Evolutionary conservation across 1,139 yeast genomes (phyloP), one percentile per base, ranked within the genome.

Genomic region (Geotrichum klebahnii): DNA sequence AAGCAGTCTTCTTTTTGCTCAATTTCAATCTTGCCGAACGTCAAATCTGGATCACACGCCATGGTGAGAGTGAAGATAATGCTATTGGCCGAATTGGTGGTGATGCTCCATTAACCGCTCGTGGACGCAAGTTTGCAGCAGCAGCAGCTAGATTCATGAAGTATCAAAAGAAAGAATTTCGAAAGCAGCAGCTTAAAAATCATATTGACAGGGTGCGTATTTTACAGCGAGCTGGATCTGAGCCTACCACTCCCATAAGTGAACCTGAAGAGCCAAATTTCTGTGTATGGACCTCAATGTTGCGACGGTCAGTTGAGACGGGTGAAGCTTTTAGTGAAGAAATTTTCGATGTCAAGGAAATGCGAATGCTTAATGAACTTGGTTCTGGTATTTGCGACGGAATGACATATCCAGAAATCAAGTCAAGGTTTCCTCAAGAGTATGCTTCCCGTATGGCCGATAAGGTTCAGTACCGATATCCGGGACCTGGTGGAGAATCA

Each of bases 401-500:
- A 2, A 74, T 89, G 84, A 88, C 97, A 0, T 88, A 88, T 61
- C 79, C 81, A 46, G 94, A 88, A 61, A 88, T 90, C 57, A 84
- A 83, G 64, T 68, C 68, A 3, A 73, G 73, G 59, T 79, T 75
- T 59, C 96, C 97, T 0, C 78, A 77, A 39, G 97, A 92, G 66
- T 90, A 84, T 61, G 80, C 78, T 42, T 78, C 88, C 19, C 76
- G 97, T 54, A 71, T 86, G 58, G 73, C 75, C 41, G 83, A 86
- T 65, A 90, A 90, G 67, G 74, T 90, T 60, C 73, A 83, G 28
- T 90, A 89, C 67, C 73, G 97, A 58, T 90, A 88, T 64, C 97
- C 97, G 1, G 97, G 97, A 10, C 86, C 87, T 50, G 96, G 96
- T n/a, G 97, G 97, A 26, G 97, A 90, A 67, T 85, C 95, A 0